Percentiles rank a stretch among this genome's conserved stretches.
phyloP scores from a whole-genome alignment of 2,329 filamentous ascomycete genomes.

The Colletotrichum theobromicola region DNA sequence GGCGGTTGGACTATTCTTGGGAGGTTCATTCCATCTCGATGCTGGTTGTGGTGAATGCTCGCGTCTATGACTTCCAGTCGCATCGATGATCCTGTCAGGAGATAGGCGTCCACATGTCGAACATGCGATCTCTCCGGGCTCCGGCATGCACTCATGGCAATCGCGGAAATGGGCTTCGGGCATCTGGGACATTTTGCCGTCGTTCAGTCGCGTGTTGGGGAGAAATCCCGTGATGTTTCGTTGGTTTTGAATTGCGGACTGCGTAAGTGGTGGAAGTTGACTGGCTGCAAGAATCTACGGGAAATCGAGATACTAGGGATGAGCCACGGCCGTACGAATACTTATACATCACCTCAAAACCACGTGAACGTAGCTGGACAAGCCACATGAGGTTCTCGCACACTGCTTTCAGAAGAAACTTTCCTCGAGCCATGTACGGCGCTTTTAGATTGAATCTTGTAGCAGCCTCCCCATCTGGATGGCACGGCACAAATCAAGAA shows the following conservation, averaged over 20 bases:
- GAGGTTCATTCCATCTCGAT: not conserved
- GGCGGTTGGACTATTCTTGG: not conserved
- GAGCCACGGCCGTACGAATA: not conserved
- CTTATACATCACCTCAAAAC: not conserved
- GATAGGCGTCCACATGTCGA: too few species aligned
- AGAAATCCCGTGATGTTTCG: not conserved
- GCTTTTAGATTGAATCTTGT: not conserved
- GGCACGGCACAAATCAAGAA: too few species aligned
- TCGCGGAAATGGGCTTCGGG: not conserved
- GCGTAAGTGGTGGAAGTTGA: not conserved
- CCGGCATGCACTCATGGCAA: not conserved
- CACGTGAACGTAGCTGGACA: not conserved
- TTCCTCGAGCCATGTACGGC: not conserved
- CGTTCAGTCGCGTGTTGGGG: not conserved
- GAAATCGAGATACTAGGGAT: not conserved
- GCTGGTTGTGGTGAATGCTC: too few species aligned
- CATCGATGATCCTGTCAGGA: too few species aligned
- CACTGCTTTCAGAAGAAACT: not conserved
- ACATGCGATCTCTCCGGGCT: too few species aligned
- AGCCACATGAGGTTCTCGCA: not conserved
- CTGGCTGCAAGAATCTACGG: not conserved
- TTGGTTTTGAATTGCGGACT: not conserved
- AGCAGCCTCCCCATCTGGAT: not conserved
- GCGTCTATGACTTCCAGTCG: too few species aligned
- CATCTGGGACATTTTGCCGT: not conserved